A percentile compares a stretch with the other conserved stretches of the same genome.
Evolutionary conservation across 2,329 filamentous ascomycete species (phyloP).

Genomic region (Cytospora paraplurivora): DNA sequence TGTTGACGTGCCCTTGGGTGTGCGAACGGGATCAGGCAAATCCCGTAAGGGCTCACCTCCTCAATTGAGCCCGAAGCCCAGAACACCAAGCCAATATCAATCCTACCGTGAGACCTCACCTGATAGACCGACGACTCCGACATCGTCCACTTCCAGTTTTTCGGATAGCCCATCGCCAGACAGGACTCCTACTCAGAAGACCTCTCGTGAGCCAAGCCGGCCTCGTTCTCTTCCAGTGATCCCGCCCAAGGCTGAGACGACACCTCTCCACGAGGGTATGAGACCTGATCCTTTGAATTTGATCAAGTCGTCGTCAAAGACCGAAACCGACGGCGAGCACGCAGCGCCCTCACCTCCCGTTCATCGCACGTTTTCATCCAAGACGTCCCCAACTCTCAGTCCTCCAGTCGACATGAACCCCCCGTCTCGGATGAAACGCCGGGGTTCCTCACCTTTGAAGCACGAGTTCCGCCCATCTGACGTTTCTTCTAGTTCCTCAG

Average conservation of each 20-base stretch:
- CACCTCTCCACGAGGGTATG: conserved; percentile 42
- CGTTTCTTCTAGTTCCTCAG: conserved; percentile 62
- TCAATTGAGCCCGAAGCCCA: conserved; percentile 36
- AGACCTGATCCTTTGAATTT: conserved; percentile 43
- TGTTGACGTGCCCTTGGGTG: conserved; percentile 38
- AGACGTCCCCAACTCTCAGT: conserved; percentile 44
- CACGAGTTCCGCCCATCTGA: conserved; percentile 94
- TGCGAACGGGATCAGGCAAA: conserved; percentile 29
- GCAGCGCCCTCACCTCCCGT: conserved; percentile 58
- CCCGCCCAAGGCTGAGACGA: conserved; percentile 32
- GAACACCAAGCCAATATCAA: conserved; percentile 42
- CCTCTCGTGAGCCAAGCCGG: conserved; percentile 32
- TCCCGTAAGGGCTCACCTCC: conserved; percentile 10
- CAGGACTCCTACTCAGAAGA: conserved; percentile 43
- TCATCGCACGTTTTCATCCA: conserved; percentile 49
- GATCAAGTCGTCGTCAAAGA: conserved; percentile 39
- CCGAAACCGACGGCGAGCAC: conserved; percentile 50
- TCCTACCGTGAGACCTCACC: conserved; percentile 37
- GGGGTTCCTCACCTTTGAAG: conserved; percentile 90
- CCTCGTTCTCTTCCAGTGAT: conserved; percentile 28
- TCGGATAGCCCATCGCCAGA: conserved; percentile 37
- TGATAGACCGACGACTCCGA: conserved; percentile 33
- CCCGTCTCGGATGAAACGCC: conserved; percentile 59
- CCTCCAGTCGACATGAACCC: conserved; percentile 49
- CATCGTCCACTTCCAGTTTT: conserved; percentile 26